Evolutionary conservation across 2,329 filamentous ascomycete species (phyloP).

Genomic region (Trichoderma semiorbis): DNA sequence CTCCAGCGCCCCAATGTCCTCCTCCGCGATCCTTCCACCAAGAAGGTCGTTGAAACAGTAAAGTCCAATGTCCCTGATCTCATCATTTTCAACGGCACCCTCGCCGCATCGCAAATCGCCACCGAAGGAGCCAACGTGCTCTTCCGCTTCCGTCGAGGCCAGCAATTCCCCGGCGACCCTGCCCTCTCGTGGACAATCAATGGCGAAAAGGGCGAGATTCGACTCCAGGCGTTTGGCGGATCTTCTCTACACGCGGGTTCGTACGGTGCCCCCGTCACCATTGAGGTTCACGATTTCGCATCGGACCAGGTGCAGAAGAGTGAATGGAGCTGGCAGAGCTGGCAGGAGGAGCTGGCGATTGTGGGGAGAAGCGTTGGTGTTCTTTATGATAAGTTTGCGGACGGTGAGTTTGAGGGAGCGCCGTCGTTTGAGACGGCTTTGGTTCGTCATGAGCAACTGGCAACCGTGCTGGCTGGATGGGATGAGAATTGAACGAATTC

Average conservation of each 20-base stretch:
- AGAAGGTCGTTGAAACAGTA: constrained; percentile 32
- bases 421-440: constrained; percentile 41
- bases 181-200: constrained; percentile 48
- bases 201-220: constrained; percentile 50
- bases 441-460: constrained; percentile 46
- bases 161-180: constrained; percentile 46
- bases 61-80: constrained; percentile 45
- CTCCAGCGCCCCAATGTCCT: constrained; percentile 42
- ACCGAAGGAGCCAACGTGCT: constrained; percentile 39
- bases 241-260: constrained; percentile 30
- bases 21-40: constrained; percentile 32
- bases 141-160: constrained; percentile 45
- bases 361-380: constrained; percentile 48
- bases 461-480: constrained; percentile 29
- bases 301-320: constrained; percentile 43
- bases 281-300: constrained; percentile 50
- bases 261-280: constrained; percentile 39
- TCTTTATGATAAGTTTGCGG: constrained; percentile 55
- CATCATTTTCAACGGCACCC: constrained; percentile 27
- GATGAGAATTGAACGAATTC: neutral
- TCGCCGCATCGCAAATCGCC: constrained; percentile 28
- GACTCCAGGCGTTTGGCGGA: constrained; percentile 33
- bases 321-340: constrained; percentile 43
- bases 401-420: constrained; percentile 25
- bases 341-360: constrained; percentile 44